Evolutionary conservation across 2,329 filamentous ascomycete species (phyloP).

Genomic region (Magnaporthiopsis poae): DNA sequence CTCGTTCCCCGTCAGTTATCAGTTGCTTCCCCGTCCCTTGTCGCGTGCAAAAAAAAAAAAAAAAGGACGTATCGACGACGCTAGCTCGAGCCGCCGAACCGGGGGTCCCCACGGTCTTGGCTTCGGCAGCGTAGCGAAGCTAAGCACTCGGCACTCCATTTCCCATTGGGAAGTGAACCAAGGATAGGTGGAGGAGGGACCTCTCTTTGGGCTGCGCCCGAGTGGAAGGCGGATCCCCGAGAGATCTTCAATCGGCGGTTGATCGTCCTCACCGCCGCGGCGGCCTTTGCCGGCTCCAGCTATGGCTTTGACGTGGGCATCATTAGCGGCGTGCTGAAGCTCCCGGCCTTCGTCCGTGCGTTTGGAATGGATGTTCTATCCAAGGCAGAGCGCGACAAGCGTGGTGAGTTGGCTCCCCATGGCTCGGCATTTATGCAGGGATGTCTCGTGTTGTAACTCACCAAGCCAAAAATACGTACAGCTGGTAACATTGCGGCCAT

Average conservation of each 20-base stretch:
- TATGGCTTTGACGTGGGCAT: conserved; percentile 31
- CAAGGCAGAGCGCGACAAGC: conserved; percentile 20
- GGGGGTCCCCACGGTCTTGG: background rate
- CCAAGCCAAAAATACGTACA: background rate
- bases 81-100: background rate
- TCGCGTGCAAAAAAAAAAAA: too few species aligned
- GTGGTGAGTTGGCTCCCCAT: conserved; percentile 7
- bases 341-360: conserved; percentile 25
- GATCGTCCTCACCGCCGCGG: conserved; percentile 22
- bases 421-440: too few species aligned
- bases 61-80: too few species aligned
- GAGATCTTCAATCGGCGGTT: conserved; percentile 28
- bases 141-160: background rate
- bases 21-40: too few species aligned
- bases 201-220: conserved; percentile 27
- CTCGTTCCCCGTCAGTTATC: background rate
- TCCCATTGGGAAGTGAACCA: background rate
- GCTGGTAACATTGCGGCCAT: conserved; percentile 24
- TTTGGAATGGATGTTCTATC: conserved; percentile 25
- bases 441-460: background rate
- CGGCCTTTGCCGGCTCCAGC: conserved; percentile 27
- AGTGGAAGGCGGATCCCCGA: conserved; percentile 25
- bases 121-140: background rate
- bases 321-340: conserved; percentile 28
- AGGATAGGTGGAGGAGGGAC: conserved; percentile 28